Evolutionary conservation across 2,329 filamentous ascomycete genomes (phyloP), one percentile per base, ranked within the genome.

Genomic region (Pezicula radicicola): DNA sequence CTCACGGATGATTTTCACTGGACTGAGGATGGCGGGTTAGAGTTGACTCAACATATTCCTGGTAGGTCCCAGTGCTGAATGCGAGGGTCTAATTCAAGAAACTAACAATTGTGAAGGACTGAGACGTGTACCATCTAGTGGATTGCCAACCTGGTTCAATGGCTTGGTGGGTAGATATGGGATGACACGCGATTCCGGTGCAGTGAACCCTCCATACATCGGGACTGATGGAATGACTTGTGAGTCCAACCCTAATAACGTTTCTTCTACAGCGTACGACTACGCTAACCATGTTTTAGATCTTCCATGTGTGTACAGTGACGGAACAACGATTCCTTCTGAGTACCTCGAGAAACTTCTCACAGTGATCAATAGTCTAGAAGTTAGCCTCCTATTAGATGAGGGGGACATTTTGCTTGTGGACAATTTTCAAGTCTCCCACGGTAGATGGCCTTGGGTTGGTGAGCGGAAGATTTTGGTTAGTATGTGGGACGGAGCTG

Each of bases 1-100:
- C 16, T 46, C 8, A 46, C 44, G 4, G 4, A 36, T 35, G 44
- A 46, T 21, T 35, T 46, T 19, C 8, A 46, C n/a, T 46, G 44
- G 44, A n/a, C 25, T 16, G 44, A 46, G 7, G 44, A 46, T 36
- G 44, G 44, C 15, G 25, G 44, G 3, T 12, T 46, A 4, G 44
- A 46, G 33, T 35, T 46, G 13, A 46, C 44, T 46, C 44, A 46
- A 21, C 15, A 46, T 35, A 46, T 46, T 36, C 44, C 44, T 10
- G 44, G 44, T 35, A 36, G n/a, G 27, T 36, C 6, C 3, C 7
- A 44, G 8, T n/a, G 2, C 25, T 15, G 25, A 21, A 25, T 6
- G 18, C 3, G 9, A 18, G 9, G 15, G 3, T 44, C 15, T 21
- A 19, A 15, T 21, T 21, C 19, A 46, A 21, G 25, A 7, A 19